Evolutionary conservation across 768 basidiomycete species (phyloP), one percentile per base, ranked within the genome.

Genomic region (Macrolepiota dolichaula): DNA sequence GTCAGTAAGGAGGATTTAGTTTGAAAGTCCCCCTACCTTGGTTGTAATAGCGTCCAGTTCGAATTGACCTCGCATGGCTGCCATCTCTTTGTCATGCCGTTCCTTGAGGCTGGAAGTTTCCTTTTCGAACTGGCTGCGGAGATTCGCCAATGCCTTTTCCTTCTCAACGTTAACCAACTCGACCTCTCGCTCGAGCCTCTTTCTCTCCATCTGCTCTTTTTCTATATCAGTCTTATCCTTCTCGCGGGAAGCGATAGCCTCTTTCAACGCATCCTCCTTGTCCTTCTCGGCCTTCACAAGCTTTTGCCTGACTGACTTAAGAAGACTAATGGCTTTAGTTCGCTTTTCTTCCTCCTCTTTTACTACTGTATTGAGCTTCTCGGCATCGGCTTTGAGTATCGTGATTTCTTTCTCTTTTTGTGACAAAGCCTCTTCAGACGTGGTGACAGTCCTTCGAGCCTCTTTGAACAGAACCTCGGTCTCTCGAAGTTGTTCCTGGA

Each of bases 261-360:
- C 91, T 68, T 82, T 86, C 53, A 82, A 61, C 0, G 83, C 79
- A 61, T 96, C 94, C 38, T 98, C 95, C 66, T 85, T 85, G 24
- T 96, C 94, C 77, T 94, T 95, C 74, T 98, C 96, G 4, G 94
- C 88, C 70, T 94, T 98, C 29, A 98, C 93, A n/a, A 96, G 77
- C 72, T 98, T 99, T 74, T 94, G 89, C 58, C 97, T 78, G n/a
- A 98, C 92, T 1, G 94, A 94, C 75, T 98, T 98, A 60, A 99
- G 78, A 27, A 98, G 76, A 54, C 87, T 89, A 65, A 98, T 90
- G 0, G 96, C 96, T 69, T 98, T 99, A 19, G 87, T 85, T 12
- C 96, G 86, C 74, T 99, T 98, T 74, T 99, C 97, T 72, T 98
- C 97, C 70, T 98, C 97, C 63, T 98, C 96, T 71, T 92, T 97